Evolutionary conservation across 352 stramenopile species (phyloP).

Genomic region (Globisporangium sylvaticum): DNA sequence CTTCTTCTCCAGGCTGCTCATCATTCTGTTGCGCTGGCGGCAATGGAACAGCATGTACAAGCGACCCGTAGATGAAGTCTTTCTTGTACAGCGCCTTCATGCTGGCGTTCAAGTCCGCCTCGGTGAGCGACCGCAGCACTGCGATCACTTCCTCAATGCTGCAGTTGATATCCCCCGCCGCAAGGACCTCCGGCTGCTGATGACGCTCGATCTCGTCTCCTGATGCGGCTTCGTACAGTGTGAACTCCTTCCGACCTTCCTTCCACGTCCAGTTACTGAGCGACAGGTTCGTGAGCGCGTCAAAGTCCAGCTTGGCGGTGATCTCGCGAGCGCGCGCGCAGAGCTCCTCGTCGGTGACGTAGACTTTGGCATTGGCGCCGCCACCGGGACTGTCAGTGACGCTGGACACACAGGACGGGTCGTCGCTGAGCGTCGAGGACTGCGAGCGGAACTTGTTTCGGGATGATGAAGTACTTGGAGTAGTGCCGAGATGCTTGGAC

Average conservation of each 20-base stretch:
- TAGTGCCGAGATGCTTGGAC: not conserved
- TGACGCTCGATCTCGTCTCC: not conserved
- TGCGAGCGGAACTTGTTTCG: constrained; percentile 1
- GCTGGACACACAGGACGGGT: constrained; percentile 23
- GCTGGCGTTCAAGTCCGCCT: constrained; percentile 5
- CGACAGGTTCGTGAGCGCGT: constrained; percentile 8
- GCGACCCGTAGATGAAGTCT: constrained; percentile 44
- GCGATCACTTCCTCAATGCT: constrained; percentile 12
- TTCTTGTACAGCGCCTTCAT: constrained; percentile 30
- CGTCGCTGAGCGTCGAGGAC: not conserved
- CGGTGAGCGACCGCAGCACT: constrained; percentile 2
- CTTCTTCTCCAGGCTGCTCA: not conserved
- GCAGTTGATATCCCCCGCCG: constrained; percentile 9
- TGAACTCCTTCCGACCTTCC: constrained; percentile 3
- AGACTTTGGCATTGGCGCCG: not conserved
- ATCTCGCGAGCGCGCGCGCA: not conserved
- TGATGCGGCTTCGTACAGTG: not conserved
- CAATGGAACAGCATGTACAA: constrained; percentile 25
- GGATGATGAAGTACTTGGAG: not conserved
- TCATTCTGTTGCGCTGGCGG: not conserved
- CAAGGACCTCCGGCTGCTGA: constrained; percentile 1
- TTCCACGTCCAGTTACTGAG: constrained; percentile 11
- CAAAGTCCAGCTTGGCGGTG: constrained; percentile 3
- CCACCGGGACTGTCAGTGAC: constrained; percentile 27
- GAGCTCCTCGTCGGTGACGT: constrained; percentile 11